Evolutionary conservation across 129 eudicot genomes (phyloP), one percentile per base, ranked within the genome.

Genomic region (Sambucus nigra): DNA sequence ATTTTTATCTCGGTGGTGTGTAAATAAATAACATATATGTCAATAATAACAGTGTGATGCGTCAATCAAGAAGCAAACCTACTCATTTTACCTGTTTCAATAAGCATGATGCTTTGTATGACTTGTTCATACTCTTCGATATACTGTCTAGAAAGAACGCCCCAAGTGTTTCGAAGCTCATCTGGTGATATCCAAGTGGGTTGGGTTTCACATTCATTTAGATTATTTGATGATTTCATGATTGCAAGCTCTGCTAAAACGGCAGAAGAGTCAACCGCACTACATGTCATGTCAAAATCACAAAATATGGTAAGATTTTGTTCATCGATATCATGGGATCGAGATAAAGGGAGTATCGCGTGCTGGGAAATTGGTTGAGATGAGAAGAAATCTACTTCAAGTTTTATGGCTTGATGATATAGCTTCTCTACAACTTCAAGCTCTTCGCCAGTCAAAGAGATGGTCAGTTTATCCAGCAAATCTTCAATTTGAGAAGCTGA

Each of bases 161-260:
- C 60, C 81, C 78, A 74, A 1, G 60, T 61, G 47, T 52, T 64
- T 38, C 71, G 71, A 22, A 65, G 71, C 57, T 74, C 68, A 61
- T 63, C 77, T 45, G 65, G 41, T 21, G 17, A 59, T 22, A 16
- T 42, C 16, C 44, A 57, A 53, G 53, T 57, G 22, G 24, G 35
- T 27, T 63, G 16, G 8, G 64, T 25, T 53, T 72, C 83, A 32
- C 19, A 45, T 25, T 47, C 71, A 58, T 64, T 74, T 1, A 50
- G 41, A 29, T 63, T 68, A 51, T 60, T 63, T 52, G 72, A 59
- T 32, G 86, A 51, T 63, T 72, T 76, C 25, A 70, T 65, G 19
- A 79, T 70, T 28, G 86, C 80, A 35, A 79, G 68, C 55, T 79
- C 86, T n/a, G 86, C 86, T 39, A 79, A 55, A 66, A 79, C 72